phyloP scores from a whole-genome alignment of 805 yeast genomes.

The Saccharomycopsis fodiens region DNA sequence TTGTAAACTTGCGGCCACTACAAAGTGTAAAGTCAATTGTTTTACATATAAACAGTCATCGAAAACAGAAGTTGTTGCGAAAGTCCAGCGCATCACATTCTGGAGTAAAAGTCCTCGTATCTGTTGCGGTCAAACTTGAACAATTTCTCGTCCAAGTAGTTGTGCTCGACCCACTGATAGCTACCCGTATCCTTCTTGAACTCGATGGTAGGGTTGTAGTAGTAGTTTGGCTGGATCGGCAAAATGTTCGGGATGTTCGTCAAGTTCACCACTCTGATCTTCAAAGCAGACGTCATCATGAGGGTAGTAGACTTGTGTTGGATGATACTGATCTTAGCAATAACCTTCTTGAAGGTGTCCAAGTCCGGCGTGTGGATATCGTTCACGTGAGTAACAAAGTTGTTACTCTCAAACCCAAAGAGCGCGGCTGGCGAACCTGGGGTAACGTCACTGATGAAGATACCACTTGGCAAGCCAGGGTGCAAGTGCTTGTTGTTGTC shows the following conservation, averaged over 20 bases:
- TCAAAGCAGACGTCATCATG: slow-evolving; percentile 22
- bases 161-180: slow-evolving; percentile 46
- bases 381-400: slow-evolving; percentile 21
- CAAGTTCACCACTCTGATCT: slow-evolving; percentile 20
- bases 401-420: slow-evolving; percentile 19
- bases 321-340: slow-evolving; percentile 21
- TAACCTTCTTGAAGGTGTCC: slow-evolving; percentile 21
- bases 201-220: slow-evolving; percentile 48
- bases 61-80: too few relatives aligned
- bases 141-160: slow-evolving; percentile 21
- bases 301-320: slow-evolving; percentile 20
- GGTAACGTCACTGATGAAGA: slow-evolving; percentile 20
- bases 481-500: slow-evolving; percentile 20
- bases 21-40: not conserved
- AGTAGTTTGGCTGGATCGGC: slow-evolving; percentile 22
- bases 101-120: slow-evolving; percentile 20
- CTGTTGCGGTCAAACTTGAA: slow-evolving; percentile 21
- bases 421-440: slow-evolving; percentile 21
- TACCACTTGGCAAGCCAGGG: slow-evolving; percentile 21
- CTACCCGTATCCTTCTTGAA: slow-evolving; percentile 39
- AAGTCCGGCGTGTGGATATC: slow-evolving; percentile 22
- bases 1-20: too few relatives aligned
- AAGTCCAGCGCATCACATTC: slow-evolving; percentile 18
- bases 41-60: not conserved
- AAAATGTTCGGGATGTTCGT: slow-evolving; percentile 20